Percentiles rank a stretch among this genome's conserved stretches.
These are phyloP conservation scores for Paramarasmius palmivorus DNA, from an alignment of 1,284 basidiomycete genomes.

Conservation along the genomic window DNA sequence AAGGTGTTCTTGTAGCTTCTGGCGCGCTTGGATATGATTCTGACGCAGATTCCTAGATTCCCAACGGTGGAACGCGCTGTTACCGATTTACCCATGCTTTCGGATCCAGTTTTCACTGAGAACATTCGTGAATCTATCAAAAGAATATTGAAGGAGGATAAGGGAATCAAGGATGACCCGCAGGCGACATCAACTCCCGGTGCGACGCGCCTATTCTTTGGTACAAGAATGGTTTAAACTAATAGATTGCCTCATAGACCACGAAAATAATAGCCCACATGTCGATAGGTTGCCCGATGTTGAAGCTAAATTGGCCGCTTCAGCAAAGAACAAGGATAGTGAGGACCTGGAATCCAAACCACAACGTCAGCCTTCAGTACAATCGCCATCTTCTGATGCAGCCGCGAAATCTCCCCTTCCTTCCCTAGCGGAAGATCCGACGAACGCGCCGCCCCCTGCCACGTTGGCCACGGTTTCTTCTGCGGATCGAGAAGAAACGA, in stretches of 20 bases:
- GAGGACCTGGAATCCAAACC: too few species aligned
- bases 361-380: too few species aligned
- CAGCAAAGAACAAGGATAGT: too few species aligned
- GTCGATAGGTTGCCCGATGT: too few species aligned
- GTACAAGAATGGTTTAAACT: background rate
- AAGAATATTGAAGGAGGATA: conserved; percentile 41
- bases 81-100: conserved; percentile 50
- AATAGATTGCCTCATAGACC: background rate
- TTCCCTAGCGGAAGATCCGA: too few species aligned
- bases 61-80: conserved; percentile 66
- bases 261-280: too few species aligned
- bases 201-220: background rate
- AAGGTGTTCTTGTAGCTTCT: conserved; percentile 39
- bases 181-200: background rate
- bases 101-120: conserved; percentile 48
- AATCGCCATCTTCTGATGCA: too few species aligned
- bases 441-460: background rate
- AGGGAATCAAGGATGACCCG: background rate
- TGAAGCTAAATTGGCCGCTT: too few species aligned
- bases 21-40: background rate
- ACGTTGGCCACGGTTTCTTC: background rate
- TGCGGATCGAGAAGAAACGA: background rate
- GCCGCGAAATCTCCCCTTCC: too few species aligned
- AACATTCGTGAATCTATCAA: conserved; percentile 43
- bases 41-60: conserved; percentile 41